Base-by-base conservation (phyloP, 139 green algal species). In the Yamagishiella unicocca region DNA sequence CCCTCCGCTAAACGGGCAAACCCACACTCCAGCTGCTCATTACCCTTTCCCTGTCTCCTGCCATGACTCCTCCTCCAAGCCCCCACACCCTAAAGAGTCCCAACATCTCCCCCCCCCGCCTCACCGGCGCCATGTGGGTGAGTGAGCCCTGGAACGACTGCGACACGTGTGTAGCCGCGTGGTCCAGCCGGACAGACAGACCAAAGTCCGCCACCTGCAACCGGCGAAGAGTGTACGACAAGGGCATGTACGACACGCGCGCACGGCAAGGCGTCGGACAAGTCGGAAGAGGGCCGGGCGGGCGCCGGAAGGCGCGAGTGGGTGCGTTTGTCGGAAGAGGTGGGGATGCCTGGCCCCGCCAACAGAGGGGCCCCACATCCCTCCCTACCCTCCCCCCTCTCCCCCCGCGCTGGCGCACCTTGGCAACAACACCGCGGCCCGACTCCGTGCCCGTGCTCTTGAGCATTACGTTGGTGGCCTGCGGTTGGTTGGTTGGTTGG, bases 391-490 rank as follows among this genome's bases (percentile, higher is more conserved):
- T 17, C 12, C 50, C 12, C 50, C 12, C 50, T 12, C 17, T 25
- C 50, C 12, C 12, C 50, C 12, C 50, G 12, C 12, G 12, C 25
- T 46, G 37, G 8, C 70, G 37, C n/a, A 88, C 83, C 87, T 94
- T 92, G 64, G 83, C 80, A 1, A 75, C 83, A 21, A 92, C 89
- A 40, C 92, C 92, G 6, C 85, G 76, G 0, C 89, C 89, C 19
- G 33, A 43, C 21, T 90, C 87, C 35, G 21, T 55, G 45, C 82
- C 84, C 37, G 33, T 38, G 88, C 79, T 89, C 86, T 92, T 92
- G 22, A 95, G 85, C 92, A 95, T 93, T 37, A 95, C 89, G 79
- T 95, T 95, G 55, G 87, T 88, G 7, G 90, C 92, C 54, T 90
- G 64, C 24, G 8, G 12, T 17, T 4, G 67, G 35, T 29, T 33